Evolutionary conservation across 257 asterid genomes (phyloP).

Genomic region (Solanum chiquidenum): DNA sequence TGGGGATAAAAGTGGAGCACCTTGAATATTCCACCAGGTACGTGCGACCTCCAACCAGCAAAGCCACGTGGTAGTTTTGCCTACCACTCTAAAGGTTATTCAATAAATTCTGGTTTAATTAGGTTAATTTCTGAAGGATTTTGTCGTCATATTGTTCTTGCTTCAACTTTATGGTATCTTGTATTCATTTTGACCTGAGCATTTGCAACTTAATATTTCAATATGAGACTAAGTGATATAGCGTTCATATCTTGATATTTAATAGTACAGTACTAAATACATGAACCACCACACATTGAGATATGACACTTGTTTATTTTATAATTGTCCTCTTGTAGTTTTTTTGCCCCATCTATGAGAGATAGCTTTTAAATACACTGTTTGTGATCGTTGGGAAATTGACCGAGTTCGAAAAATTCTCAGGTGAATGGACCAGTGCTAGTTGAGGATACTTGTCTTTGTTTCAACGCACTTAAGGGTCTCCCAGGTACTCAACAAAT

Average conservation of each 20-base stretch:
- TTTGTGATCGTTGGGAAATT: neutral
- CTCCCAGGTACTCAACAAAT: slow-evolving; percentile 56
- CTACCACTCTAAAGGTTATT: neutral
- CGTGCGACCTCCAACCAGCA: neutral
- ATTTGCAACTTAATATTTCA: neutral
- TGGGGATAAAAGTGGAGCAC: neutral
- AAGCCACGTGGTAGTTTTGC: neutral
- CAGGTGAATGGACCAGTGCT: slow-evolving; percentile 94
- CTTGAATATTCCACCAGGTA: neutral
- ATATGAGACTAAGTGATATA: neutral
- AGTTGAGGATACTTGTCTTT: slow-evolving; percentile 98
- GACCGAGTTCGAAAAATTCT: neutral
- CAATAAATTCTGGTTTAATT: neutral
- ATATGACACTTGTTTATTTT: neutral
- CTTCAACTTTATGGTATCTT: neutral
- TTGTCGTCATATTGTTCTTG: neutral
- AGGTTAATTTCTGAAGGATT: neutral
- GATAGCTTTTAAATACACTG: neutral
- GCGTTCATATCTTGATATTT: neutral
- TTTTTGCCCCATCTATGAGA: neutral
- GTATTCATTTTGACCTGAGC: neutral
- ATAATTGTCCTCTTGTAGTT: neutral
- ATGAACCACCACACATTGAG: neutral
- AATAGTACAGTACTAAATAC: neutral
- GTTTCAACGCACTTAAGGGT: slow-evolving; percentile 90